phyloP scores from a whole-genome alignment of 1,284 basidiomycete genomes.

The Binderoboletus segoi region DNA sequence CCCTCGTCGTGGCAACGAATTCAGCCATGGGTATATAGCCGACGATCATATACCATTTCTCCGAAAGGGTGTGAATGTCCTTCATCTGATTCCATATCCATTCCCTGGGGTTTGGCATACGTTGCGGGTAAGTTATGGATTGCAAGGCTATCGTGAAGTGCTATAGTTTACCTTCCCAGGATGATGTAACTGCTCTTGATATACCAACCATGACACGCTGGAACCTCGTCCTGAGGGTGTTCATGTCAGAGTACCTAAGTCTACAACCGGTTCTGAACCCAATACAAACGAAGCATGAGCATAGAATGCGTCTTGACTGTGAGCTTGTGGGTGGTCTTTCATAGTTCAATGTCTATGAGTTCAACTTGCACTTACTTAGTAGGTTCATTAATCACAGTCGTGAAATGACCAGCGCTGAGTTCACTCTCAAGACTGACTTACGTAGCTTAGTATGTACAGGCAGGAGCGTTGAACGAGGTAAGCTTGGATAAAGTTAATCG shows the following conservation, averaged over 20 bases:
- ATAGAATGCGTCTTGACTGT: constrained; percentile 18
- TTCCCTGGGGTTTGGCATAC: constrained; percentile 96
- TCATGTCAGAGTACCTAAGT: constrained; percentile 89
- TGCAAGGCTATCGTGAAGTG: background rate
- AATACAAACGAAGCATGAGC: constrained; percentile 6
- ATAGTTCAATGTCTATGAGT: background rate
- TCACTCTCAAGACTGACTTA: background rate
- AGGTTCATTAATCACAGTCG: constrained; percentile 16
- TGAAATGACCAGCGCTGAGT: background rate
- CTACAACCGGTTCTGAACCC: constrained; percentile 49
- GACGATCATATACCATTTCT: constrained; percentile 98
- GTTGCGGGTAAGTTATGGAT: constrained; percentile 52
- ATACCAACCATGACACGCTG: constrained; percentile 86
- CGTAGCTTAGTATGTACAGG: constrained; percentile 4
- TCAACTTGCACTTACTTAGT: constrained; percentile 21
- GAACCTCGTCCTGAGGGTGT: constrained; percentile 87
- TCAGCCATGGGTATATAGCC: constrained; percentile 68
- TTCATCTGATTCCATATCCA: constrained; percentile 90
- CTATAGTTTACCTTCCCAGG: constrained; percentile 48
- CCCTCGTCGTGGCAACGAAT: constrained; percentile 43
- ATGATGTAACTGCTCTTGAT: constrained; percentile 87
- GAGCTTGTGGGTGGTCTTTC: constrained; percentile 31
- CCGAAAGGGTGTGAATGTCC: constrained; percentile 78
- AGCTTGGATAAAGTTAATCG: background rate
- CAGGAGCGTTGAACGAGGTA: background rate